Evolutionary conservation across 306 rosid species (phyloP).

Genomic region (Rosa chinensis): DNA sequence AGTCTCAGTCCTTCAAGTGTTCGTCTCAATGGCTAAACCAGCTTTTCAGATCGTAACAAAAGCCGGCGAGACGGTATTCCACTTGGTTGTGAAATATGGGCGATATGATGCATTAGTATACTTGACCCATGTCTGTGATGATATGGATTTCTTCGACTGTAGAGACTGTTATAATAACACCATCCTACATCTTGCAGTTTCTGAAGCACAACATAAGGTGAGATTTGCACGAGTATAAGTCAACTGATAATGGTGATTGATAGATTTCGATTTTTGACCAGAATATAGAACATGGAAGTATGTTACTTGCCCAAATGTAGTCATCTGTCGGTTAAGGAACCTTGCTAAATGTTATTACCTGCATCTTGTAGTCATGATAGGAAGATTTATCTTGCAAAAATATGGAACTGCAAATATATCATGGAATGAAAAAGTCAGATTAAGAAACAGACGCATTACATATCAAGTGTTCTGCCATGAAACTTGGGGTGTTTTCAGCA

Average conservation of each 20-base stretch:
- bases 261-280: too few relatives aligned
- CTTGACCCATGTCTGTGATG: constrained; percentile 47
- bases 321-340: background rate
- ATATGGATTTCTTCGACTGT: constrained; percentile 37
- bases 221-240: background rate
- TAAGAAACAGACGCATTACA: too few relatives aligned
- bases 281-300: background rate
- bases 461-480: too few relatives aligned
- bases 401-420: background rate
- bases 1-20: constrained; percentile 50
- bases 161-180: constrained; percentile 58
- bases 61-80: constrained; percentile 69
- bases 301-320: background rate
- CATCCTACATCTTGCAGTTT: constrained; percentile 63
- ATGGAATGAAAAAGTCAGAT: too few relatives aligned
- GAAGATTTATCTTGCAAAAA: background rate
- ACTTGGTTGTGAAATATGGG: constrained; percentile 64
- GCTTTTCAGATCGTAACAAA: constrained; percentile 49
- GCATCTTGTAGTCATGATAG: background rate
- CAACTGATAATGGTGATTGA: background rate
- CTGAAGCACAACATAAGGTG: constrained; percentile 52
- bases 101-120: constrained; percentile 47
- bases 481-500: too few relatives aligned
- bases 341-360: constrained; percentile 17
- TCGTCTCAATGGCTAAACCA: constrained; percentile 36